Conservation (phyloP, 148 eudicot genomes). For the Rhododendron mucronatum region DNA sequence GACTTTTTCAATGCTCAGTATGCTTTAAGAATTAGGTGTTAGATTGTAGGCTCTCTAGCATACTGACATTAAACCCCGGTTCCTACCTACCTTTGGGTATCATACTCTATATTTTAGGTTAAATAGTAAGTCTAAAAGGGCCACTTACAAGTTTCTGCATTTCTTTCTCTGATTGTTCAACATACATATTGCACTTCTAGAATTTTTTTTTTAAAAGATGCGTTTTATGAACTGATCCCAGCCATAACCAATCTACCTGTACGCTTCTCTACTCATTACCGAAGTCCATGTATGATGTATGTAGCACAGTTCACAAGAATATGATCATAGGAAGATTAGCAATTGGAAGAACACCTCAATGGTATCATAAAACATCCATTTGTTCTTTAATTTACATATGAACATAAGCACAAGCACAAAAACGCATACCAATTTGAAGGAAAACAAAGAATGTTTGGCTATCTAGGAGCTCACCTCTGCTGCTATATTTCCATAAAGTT, state of each 20-base stretch:
- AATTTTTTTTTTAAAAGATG: neutral
- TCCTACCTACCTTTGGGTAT: neutral
- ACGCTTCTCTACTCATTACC: neutral
- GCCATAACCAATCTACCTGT: neutral
- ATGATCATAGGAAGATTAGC: neutral
- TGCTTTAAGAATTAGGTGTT: neutral
- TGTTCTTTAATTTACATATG: neutral
- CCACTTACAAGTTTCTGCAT: neutral
- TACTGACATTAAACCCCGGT: neutral
- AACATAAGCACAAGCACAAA: neutral
- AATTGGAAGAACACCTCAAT: neutral
- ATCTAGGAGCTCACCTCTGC: slow-evolving; percentile 54
- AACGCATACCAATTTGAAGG: neutral
- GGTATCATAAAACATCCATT: neutral
- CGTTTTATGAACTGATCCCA: neutral
- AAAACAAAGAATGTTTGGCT: neutral
- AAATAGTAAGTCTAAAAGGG: neutral
- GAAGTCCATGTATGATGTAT: neutral
- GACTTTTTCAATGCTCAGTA: neutral
- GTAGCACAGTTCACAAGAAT: neutral
- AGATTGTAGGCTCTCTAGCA: neutral
- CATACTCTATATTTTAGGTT: neutral
- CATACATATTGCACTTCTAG: neutral
- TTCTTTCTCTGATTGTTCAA: neutral
- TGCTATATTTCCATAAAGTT: slow-evolving; percentile 54